phyloP scores from a whole-genome alignment of 768 basidiomycete genomes.

The Pleurotus tuoliensis region DNA sequence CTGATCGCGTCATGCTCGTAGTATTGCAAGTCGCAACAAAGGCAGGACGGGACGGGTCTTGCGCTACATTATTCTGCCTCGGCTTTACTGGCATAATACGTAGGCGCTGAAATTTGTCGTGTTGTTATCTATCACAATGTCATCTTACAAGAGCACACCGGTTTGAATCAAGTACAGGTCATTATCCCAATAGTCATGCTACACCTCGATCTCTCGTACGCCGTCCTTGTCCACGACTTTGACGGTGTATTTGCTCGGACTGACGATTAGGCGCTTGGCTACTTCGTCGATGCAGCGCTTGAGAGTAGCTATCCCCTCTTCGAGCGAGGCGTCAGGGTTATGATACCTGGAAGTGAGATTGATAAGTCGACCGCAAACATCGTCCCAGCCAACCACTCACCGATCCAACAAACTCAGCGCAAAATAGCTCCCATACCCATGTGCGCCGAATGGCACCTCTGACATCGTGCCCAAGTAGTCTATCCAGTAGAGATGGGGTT shows the following conservation, averaged over 20 bases:
- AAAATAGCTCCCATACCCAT: slow-evolving; percentile 95
- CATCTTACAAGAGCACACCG: no score
- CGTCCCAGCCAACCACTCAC: slow-evolving; percentile 32
- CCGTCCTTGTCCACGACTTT: slow-evolving; percentile 94
- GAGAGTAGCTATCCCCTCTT: slow-evolving; percentile 82
- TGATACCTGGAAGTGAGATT: slow-evolving; percentile 61
- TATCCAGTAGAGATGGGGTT: slow-evolving; percentile 88
- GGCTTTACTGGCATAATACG: no score
- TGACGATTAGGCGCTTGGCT: slow-evolving; percentile 75
- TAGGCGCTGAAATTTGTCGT: no score
- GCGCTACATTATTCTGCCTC: no score
- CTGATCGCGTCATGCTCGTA: no score
- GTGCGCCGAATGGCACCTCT: slow-evolving; percentile 88
- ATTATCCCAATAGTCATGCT: slow-evolving; percentile 10
- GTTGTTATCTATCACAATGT: no score
- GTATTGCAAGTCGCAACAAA: no score
- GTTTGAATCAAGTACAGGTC: no score
- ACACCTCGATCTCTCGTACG: slow-evolving; percentile 74
- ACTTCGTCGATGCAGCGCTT: slow-evolving; percentile 89
- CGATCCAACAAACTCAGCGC: slow-evolving; percentile 88
- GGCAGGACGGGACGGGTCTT: no score
- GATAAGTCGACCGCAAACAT: neutral
- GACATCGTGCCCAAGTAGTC: slow-evolving; percentile 93
- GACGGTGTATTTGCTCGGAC: slow-evolving; percentile 79
- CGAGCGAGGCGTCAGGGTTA: slow-evolving; percentile 78